Conservation (phyloP, 345 rosid genomes). For the Dovyalis caffra region DNA sequence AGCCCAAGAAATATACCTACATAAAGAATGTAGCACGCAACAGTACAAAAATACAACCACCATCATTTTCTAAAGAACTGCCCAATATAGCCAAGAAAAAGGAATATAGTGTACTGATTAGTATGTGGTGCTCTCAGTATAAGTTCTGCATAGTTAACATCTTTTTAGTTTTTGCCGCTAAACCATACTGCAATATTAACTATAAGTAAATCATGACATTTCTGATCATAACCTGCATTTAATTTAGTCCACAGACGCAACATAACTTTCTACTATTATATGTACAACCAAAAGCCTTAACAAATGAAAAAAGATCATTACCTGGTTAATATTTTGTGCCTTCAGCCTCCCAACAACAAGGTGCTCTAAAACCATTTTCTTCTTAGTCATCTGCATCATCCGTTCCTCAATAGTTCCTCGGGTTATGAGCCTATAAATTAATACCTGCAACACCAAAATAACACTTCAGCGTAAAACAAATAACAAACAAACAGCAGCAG, state of each 20-base stretch:
- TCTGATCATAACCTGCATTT: not conserved
- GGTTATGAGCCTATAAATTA: slow-evolving; percentile 89
- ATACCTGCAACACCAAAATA: slow-evolving; percentile 58
- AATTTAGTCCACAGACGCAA: not conserved
- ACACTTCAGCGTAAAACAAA: not conserved
- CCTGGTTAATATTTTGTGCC: slow-evolving; percentile 97
- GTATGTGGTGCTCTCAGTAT: not conserved
- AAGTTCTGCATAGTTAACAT: not conserved
- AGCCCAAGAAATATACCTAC: not conserved
- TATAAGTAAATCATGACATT: not conserved
- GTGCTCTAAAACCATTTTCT: slow-evolving; percentile 99
- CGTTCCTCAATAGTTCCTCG: slow-evolving; percentile 97
- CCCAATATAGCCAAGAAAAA: not conserved
- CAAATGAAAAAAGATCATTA: slow-evolving; percentile 18
- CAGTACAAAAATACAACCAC: not conserved
- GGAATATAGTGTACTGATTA: not conserved
- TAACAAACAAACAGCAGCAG: slow-evolving; percentile 2
- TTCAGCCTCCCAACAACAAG: slow-evolving; percentile 98
- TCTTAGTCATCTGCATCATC: slow-evolving; percentile 99
- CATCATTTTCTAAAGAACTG: not conserved
- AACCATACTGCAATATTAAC: not conserved
- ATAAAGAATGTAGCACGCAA: not conserved
- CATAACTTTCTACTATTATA: not conserved
- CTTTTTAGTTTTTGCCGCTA: not conserved
- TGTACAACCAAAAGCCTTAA: not conserved